Base-by-base conservation (phyloP, 2,329 filamentous ascomycete genomes). In the Pseudogymnoascus destructans region DNA sequence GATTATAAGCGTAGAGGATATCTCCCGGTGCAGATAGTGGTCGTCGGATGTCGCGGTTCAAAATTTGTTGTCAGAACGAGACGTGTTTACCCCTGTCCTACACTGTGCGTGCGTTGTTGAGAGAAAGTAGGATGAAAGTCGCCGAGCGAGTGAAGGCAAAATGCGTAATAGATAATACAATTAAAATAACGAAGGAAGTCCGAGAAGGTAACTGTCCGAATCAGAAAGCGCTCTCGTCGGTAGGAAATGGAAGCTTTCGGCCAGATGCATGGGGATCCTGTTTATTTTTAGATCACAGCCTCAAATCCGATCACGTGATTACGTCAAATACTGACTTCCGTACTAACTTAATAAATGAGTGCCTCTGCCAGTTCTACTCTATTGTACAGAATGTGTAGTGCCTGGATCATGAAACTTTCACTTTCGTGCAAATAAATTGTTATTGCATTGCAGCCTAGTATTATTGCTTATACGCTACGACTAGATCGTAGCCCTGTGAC, bases 81-180 rank as follows among this genome's bases (percentile, higher is more conserved):
- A 56, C 17, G 35, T 35, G 35, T 35, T 56, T 56, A 23, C 54
- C 54, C 54, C 30, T 35, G 32, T 56, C 54, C 19, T 13, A 56
- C 54, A 40, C 30, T 56, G 54, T 40, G 54, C 30, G 54, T 40
- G 54, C 30, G 30, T 11, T 56, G 30, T 40, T 35, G 30, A 23
- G 54, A 35, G 27, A 21, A 38, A 15, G 19, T 21, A 15, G 30
- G 13, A 15, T 23, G 32, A 55, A 25, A 17, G 56, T 54, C 13
- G 40, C 56, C 56, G 36, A 58, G 56, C 56, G 40, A 58, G 56
- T 58, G 56, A 58, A 56, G 35, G 56, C 56, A 40, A 15, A 17
- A 52, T 52, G 46, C 7, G 46, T 30, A 30, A 19, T 52, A 52
- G 25, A 52, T 52, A 52, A 32, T 52, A 52, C 25, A 52, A 52